Conservation (phyloP, 2,329 filamentous ascomycete genomes). For the Sclerotinia sclerotiorum region DNA sequence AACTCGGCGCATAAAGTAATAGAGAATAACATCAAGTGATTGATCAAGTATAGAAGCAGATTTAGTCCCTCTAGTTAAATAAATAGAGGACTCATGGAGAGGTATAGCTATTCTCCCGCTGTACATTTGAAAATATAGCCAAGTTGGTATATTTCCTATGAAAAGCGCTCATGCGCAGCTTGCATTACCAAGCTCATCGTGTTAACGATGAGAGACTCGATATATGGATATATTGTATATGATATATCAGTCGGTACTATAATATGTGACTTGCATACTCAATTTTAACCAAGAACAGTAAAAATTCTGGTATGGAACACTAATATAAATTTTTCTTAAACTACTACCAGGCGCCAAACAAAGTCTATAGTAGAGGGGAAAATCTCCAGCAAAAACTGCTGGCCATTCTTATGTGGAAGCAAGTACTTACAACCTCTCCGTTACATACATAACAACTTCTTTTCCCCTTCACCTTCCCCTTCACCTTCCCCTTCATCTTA, state of each 20-base stretch:
- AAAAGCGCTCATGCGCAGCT: background rate
- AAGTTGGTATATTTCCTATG: background rate
- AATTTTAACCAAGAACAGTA: too few species aligned
- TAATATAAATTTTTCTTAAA: background rate
- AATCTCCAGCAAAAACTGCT: background rate
- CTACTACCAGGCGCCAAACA: too few species aligned
- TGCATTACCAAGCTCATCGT: background rate
- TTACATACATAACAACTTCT: too few species aligned
- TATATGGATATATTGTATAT: background rate
- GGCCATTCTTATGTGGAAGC: background rate
- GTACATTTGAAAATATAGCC: background rate
- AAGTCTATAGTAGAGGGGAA: background rate
- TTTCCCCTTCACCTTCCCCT: background rate
- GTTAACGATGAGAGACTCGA: background rate
- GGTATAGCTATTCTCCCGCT: background rate
- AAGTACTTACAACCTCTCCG: background rate
- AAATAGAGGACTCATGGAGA: background rate
- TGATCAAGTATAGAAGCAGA: background rate
- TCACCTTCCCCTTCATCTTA: background rate
- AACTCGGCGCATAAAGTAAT: background rate
- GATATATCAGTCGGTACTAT: background rate
- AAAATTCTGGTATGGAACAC: too few species aligned
- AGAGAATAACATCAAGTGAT: background rate
- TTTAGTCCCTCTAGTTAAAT: background rate
- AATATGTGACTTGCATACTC: too few species aligned